Evolutionary conservation across 169 alveolate genomes (phyloP).

Genomic region (Perkinsus marinus): DNA sequence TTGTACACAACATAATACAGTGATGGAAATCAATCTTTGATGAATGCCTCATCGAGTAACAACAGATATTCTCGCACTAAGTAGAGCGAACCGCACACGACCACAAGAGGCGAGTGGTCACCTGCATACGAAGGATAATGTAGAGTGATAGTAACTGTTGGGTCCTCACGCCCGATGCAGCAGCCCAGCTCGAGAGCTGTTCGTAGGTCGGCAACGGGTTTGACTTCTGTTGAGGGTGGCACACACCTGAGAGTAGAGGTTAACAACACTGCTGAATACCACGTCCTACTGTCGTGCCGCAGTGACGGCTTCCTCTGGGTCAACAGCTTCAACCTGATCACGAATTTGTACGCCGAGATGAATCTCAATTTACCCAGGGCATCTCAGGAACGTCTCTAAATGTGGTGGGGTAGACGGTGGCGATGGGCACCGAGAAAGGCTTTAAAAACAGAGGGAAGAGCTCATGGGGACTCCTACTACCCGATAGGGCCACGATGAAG

Average conservation of each 20-base stretch:
- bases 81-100: neutral
- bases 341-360: neutral
- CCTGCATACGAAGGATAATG: neutral
- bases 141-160: neutral
- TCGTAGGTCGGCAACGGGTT: no score
- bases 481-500: neutral
- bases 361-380: neutral
- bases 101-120: neutral
- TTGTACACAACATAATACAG: no score
- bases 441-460: neutral
- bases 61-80: neutral
- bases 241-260: neutral
- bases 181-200: no score
- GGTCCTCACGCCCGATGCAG: no score
- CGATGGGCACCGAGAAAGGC: neutral
- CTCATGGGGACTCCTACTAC: neutral
- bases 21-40: neutral
- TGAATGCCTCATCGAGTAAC: neutral
- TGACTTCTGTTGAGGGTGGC: no score
- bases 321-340: neutral
- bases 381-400: neutral
- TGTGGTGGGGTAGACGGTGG: neutral
- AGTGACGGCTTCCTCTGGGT: neutral
- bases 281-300: neutral
- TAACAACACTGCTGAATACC: neutral